Evolutionary conservation across 169 alveolate species (phyloP).

Genomic region (Cyclospora cayetanensis): DNA sequence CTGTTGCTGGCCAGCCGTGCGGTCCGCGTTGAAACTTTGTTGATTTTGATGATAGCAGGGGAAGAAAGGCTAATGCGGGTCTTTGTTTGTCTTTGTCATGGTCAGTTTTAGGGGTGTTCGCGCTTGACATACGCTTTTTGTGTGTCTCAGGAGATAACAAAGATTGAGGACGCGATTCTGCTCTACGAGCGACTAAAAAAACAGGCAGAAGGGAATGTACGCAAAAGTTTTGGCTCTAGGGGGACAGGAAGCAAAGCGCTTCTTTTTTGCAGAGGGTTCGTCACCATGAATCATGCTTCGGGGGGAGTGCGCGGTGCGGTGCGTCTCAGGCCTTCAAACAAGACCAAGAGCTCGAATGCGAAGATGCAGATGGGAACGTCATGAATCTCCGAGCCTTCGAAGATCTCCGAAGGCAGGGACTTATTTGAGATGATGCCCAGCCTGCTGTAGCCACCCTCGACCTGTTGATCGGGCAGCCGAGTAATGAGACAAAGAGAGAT

Average conservation of each 20-base stretch:
- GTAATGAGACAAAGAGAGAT: too few species aligned
- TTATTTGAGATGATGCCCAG: background rate
- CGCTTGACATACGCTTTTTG: too few species aligned
- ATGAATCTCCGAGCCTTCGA: slow-evolving; percentile 91
- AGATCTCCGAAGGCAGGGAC: slow-evolving; percentile 71
- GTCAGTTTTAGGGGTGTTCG: too few species aligned
- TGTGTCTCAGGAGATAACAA: slow-evolving; percentile 90
- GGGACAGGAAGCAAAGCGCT: too few species aligned
- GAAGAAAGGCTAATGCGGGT: background rate
- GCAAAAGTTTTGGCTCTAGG: too few species aligned
- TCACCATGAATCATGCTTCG: too few species aligned
- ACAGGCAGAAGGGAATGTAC: slow-evolving; percentile 87
- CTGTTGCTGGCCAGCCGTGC: too few species aligned
- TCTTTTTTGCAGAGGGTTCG: too few species aligned
- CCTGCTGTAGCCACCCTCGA: too few species aligned
- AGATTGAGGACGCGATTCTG: slow-evolving; percentile 89
- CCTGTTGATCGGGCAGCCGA: too few species aligned
- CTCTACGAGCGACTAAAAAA: slow-evolving; percentile 93
- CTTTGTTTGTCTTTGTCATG: background rate
- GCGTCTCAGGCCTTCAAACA: slow-evolving; percentile 51
- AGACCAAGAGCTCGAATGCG: slow-evolving; percentile 92
- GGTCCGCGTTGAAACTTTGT: background rate
- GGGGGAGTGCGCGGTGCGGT: too few species aligned
- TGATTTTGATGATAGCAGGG: background rate
- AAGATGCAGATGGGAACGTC: slow-evolving; percentile 98